These are phyloP conservation scores for Skeletonema grethae DNA, from an alignment of 108 stramenopile species.

Conservation along the genomic window DNA sequence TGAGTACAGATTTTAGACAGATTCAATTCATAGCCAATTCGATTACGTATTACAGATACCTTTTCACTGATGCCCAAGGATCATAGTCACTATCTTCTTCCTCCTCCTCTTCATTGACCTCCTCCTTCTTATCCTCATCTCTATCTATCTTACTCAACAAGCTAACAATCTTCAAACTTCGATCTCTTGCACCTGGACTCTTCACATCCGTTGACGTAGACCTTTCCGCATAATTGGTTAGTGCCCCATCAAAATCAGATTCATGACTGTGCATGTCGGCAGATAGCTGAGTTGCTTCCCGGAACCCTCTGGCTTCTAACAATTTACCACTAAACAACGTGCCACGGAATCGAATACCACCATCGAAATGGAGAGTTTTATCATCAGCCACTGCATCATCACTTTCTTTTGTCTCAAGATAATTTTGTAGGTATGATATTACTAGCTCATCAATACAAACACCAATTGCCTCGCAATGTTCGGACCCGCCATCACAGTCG, in stretches of 20 bases:
- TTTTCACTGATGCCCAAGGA: slow-evolving; percentile 74
- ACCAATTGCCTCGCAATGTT: slow-evolving; percentile 77
- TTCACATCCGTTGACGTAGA: slow-evolving; percentile 41
- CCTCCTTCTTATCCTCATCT: slow-evolving; percentile 36
- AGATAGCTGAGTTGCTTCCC: slow-evolving; percentile 56
- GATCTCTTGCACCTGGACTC: slow-evolving; percentile 64
- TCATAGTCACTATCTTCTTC: slow-evolving; percentile 53
- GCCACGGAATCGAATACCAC: slow-evolving; percentile 77
- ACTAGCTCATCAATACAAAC: slow-evolving; percentile 78
- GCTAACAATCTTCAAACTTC: slow-evolving; percentile 75
- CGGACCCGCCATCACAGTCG: slow-evolving; percentile 81
- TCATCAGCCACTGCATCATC: not conserved
- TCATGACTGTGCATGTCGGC: slow-evolving; percentile 85
- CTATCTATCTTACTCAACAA: slow-evolving; percentile 65
- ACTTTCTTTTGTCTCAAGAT: slow-evolving; percentile 30
- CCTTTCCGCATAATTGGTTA: slow-evolving; percentile 66
- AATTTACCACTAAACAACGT: slow-evolving; percentile 65
- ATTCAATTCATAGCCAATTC: not conserved
- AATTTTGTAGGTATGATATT: slow-evolving; percentile 39
- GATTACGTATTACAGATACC: not conserved
- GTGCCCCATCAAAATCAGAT: slow-evolving; percentile 59
- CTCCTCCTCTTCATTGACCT: slow-evolving; percentile 21
- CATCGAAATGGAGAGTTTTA: slow-evolving; percentile 55
- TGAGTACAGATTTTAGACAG: not conserved
- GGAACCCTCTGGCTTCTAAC: slow-evolving; percentile 77